A percentile compares a stretch with the other conserved stretches of the same genome.
phyloP scores from a whole-genome alignment of 768 basidiomycete genomes.

The Pisolithus orientalis region DNA sequence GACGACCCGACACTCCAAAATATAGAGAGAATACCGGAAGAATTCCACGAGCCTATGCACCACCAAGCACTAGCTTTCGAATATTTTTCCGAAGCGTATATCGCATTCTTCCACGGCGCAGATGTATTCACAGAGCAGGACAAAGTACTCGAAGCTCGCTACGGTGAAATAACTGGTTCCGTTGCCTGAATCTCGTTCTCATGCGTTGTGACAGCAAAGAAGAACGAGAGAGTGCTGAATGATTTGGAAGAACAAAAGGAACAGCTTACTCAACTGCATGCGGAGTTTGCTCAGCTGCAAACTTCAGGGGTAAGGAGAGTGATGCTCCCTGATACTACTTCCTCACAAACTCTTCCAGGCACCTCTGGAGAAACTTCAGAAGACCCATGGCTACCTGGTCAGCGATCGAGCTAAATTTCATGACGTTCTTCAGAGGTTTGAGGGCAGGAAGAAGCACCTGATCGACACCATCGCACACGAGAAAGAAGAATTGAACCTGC shows the following conservation, averaged over 20 bases:
- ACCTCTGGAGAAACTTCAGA: constrained; percentile 56
- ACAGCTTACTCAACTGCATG: constrained; percentile 38
- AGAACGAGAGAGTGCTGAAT: constrained; percentile 59
- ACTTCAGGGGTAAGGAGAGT: constrained; percentile 48
- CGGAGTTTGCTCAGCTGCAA: constrained; percentile 52
- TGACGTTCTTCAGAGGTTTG: constrained; percentile 65
- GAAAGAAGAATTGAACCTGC: constrained; percentile 53
- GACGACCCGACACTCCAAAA: constrained; percentile 65
- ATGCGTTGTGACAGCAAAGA: constrained; percentile 42
- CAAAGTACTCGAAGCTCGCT: constrained; percentile 64
- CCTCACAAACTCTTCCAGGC: constrained; percentile 34
- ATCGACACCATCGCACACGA: constrained; percentile 61
- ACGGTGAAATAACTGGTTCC: constrained; percentile 43
- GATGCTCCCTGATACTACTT: background rate
- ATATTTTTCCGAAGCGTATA: constrained; percentile 64
- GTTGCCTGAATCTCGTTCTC: background rate
- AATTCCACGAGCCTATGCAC: constrained; percentile 69
- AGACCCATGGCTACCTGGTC: constrained; percentile 56
- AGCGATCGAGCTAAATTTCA: constrained; percentile 76
- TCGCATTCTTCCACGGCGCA: constrained; percentile 56
- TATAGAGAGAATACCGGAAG: constrained; percentile 55
- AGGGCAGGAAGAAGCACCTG: constrained; percentile 61
- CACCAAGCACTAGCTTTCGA: constrained; percentile 75
- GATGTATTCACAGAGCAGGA: constrained; percentile 71
- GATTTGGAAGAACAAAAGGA: constrained; percentile 57